phyloP scores from a whole-genome alignment of 371 early-diverging fungal genomes.

The Haplosporangium sp. region DNA sequence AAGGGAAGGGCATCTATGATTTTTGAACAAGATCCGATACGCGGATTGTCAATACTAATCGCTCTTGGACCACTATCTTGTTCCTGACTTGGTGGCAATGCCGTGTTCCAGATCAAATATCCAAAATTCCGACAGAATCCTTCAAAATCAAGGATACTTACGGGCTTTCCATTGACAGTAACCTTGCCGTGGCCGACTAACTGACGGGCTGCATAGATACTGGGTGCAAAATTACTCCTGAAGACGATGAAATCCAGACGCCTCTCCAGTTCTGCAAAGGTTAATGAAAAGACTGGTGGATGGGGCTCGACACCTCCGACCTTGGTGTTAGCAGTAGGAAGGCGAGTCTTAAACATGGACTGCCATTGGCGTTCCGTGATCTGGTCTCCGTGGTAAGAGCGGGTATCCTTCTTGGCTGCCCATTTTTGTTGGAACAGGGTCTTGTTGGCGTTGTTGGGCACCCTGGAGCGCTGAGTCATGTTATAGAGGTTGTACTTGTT shows the following conservation, averaged over 20 bases:
- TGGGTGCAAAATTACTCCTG: constrained; percentile 89
- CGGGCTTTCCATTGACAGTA: constrained; percentile 90
- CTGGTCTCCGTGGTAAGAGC: constrained; percentile 93
- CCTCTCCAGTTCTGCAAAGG: constrained; percentile 91
- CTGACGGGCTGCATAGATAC: constrained; percentile 87
- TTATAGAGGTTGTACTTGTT: constrained; percentile 91
- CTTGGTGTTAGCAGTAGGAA: constrained; percentile 77
- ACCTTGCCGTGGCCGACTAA: constrained; percentile 90
- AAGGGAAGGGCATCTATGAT: constrained; percentile 74
- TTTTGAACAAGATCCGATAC: not conserved
- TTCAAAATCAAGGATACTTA: constrained; percentile 40
- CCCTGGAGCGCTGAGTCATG: constrained; percentile 72
- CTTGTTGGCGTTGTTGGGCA: constrained; percentile 69
- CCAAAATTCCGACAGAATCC: not conserved
- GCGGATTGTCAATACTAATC: too few relatives aligned
- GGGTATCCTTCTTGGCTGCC: constrained; percentile 92
- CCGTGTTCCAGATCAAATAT: too few relatives aligned
- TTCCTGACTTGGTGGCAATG: too few relatives aligned
- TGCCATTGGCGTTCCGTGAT: constrained; percentile 89
- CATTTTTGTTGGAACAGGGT: constrained; percentile 95
- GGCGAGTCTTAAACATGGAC: constrained; percentile 74
- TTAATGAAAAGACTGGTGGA: constrained; percentile 84
- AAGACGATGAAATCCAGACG: constrained; percentile 94
- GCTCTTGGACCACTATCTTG: too few relatives aligned
- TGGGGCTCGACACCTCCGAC: constrained; percentile 61